Evolutionary conservation across 192 early-diverging fungal species (phyloP), one percentile per base, ranked within the genome.

Genomic region (Coemansia brasiliensis): DNA sequence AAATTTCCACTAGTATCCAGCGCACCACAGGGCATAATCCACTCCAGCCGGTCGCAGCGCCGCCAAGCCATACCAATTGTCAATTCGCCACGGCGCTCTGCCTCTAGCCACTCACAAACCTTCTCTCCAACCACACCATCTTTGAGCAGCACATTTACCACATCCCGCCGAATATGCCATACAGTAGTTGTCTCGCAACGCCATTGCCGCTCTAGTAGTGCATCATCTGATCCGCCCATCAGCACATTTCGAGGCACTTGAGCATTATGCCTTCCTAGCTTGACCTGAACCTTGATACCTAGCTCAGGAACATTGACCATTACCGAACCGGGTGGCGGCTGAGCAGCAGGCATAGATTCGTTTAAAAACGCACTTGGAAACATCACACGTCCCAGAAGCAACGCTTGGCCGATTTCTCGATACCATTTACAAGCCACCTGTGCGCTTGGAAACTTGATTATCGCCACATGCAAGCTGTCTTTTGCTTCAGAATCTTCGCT

Each of bases 1-100:
- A 64, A 59, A 9, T 53, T 32, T 4, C 57, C 69, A 1, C 17
- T 12, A 11, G 45, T 39, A 26, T 61, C 66, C 11, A 61, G 45
- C 13, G 52, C 58, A 4, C 69, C 69, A 40, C 75, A 67, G 6
- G 75, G 75, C 61, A 65, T 51, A 22, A 69, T 55, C 75, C 75
- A 79, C 45, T 72, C 65, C 1, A 79, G 50, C 7, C 75, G 52
- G 13, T 65, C 69, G 38, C 62, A 57, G 18, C 69, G 64, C 25
- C 75, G 60, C 75, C 69, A 72, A 17, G 69, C 76, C 69, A 79
- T 69, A 16, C 69, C 76, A 9, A 79, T 58, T 0, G 68, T 59
- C 60, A 71, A 15, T 56, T 49, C 18, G 2, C 74, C 68, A 24
- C 55, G 46, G 5, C 44, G 57, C 61, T 78, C 74, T 0, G 46